Evolutionary conservation across 148 eudicot species (phyloP), one percentile per base, ranked within the genome.

Genomic region (Pouteria glomerata): DNA sequence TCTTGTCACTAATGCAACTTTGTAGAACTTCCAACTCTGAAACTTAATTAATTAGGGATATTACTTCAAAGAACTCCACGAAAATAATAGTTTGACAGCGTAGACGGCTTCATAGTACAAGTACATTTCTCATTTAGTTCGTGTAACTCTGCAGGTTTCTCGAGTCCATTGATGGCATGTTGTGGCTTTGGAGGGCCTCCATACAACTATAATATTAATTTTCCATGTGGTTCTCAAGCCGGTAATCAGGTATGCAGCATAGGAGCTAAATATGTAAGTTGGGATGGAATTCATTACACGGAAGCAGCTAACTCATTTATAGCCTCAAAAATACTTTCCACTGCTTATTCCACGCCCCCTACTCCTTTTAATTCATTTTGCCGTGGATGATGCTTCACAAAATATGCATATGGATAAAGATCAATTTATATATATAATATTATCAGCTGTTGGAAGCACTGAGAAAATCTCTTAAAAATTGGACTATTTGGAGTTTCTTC

Each of bases 131-230:
- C 27, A 45, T 44, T 29, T 45, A 7, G 30, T 34, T 1, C 13
- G n/a, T 68, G 56, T 37, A n/a, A 30, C 47, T 57, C 44, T 78
- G 39, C 83, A 95, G 97, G 97, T 75, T 91, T 95, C 66, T 19
- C 75, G 34, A 89, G 63, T 71, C 93, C 96, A 31, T 73, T 95
- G 67, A 88, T 82, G 96, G 88, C 98, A 10, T 95, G 98, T 68
- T 95, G 98, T 65, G 98, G 98, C 44, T 77, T 58, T 8, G 98
- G 98, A 33, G 98, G 97, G 10, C 86, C 93, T 69, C 98, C 98
- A 45, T 86, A 91, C 73, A 95, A 95, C 63, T 95, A 89, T 48
- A 77, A 89, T 47, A 81, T 82, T 30, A 72, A 73, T 76, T 78
- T 86, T 70, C 68, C 85, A 14, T 95, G 98, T 66, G 96, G 98